A percentile compares a stretch with the other conserved stretches of the same genome.
Evolutionary conservation across 768 basidiomycete species (phyloP).

Genomic region (Leucosporidium yakuticum): DNA sequence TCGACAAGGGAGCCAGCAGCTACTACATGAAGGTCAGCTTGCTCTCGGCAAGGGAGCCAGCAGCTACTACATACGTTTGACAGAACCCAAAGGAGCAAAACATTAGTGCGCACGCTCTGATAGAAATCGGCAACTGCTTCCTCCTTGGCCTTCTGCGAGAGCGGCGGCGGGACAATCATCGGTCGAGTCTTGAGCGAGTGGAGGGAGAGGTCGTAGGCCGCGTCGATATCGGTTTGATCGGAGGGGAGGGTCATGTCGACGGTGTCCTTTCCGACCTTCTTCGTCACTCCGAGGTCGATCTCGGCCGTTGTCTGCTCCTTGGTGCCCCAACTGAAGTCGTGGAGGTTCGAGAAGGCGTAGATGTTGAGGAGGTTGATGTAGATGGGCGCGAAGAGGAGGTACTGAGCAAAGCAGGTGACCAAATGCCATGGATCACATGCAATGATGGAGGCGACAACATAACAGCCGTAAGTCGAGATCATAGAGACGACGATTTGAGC

Average conservation of each 20-base stretch:
- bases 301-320: constrained; percentile 32
- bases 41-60: no score
- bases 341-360: constrained; percentile 76
- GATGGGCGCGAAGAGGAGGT: constrained; percentile 54
- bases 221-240: constrained; percentile 46
- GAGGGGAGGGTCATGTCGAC: constrained; percentile 38
- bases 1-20: neutral
- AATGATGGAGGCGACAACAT: constrained; percentile 66
- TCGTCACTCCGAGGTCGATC: constrained; percentile 38
- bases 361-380: constrained; percentile 48
- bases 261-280: constrained; percentile 28
- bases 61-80: constrained; percentile 54
- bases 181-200: constrained; percentile 47
- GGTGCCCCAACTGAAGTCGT: constrained; percentile 51
- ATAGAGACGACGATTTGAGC: constrained; percentile 75
- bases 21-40: no score
- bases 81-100: constrained; percentile 72
- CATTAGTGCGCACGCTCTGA: constrained; percentile 43
- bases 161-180: constrained; percentile 40
- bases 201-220: constrained; percentile 83
- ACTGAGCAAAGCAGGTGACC: constrained; percentile 82
- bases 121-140: constrained; percentile 59
- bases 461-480: constrained; percentile 47
- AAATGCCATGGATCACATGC: constrained; percentile 94
- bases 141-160: constrained; percentile 38